Conservation (phyloP, 371 early-diverging fungal species). For the Mucor racemosus region DNA sequence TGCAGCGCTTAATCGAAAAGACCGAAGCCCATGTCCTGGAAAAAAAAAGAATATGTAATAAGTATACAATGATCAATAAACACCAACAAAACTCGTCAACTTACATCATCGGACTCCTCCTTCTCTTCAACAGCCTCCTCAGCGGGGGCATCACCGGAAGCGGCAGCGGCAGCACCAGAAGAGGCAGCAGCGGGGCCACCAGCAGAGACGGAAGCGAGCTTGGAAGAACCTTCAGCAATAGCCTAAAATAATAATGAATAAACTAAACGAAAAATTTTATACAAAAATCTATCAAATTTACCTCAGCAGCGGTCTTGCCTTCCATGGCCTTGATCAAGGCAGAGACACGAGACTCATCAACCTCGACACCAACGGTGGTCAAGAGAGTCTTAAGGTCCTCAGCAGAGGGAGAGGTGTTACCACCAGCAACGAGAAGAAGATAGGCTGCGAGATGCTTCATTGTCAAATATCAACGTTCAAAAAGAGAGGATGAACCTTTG, state of each 20-base stretch:
- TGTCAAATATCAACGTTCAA: slow-evolving; percentile 32
- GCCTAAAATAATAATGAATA: slow-evolving; percentile 42
- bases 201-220: slow-evolving; percentile 91
- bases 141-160: slow-evolving; percentile 57
- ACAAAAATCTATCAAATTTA: slow-evolving; percentile 21
- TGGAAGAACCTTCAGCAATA: slow-evolving; percentile 86
- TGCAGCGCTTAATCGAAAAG: slow-evolving; percentile 62
- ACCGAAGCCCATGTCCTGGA: slow-evolving; percentile 57
- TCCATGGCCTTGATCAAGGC: slow-evolving; percentile 77
- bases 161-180: slow-evolving; percentile 56
- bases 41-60: slow-evolving; percentile 6
- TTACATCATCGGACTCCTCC: slow-evolving; percentile 89
- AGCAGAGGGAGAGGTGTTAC: slow-evolving; percentile 78
- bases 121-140: slow-evolving; percentile 64
- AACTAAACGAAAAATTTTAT: background rate
- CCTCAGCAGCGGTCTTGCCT: slow-evolving; percentile 88
- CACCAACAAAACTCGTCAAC: slow-evolving; percentile 4
- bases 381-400: slow-evolving; percentile 81
- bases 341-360: slow-evolving; percentile 75
- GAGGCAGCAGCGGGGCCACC: slow-evolving; percentile 79
- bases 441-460: slow-evolving; percentile 97
- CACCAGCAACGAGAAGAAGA: slow-evolving; percentile 89
- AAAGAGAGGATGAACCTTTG: slow-evolving; percentile 35
- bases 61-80: background rate
- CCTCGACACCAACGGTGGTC: slow-evolving; percentile 89